These are phyloP conservation scores for Dioscorea dumetorum DNA, from an alignment of 106 monocot genomes.

Conservation along the genomic window DNA sequence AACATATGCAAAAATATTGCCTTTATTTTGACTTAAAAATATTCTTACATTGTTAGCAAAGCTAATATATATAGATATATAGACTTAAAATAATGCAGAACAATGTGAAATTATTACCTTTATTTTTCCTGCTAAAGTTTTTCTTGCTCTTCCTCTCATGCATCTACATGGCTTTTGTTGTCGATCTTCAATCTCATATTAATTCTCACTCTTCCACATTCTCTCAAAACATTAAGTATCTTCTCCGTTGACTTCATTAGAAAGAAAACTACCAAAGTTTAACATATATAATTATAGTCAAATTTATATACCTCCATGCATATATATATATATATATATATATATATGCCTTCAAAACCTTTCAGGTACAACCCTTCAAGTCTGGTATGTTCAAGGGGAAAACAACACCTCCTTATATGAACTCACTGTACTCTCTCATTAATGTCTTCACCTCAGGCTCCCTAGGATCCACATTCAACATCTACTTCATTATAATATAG, in stretches of 20 bases:
- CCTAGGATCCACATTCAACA: conserved; percentile 25
- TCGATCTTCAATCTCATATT: no score
- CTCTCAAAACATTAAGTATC: neutral
- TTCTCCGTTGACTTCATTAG: neutral
- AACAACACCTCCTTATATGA: conserved; percentile 21
- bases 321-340: neutral
- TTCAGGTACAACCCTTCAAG: conserved; percentile 25
- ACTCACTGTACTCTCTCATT: conserved; percentile 18
- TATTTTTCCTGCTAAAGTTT: no score
- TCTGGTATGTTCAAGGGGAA: conserved; percentile 27
- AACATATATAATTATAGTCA: neutral
- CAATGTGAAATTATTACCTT: no score
- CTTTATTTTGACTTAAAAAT: no score
- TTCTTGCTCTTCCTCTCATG: no score
- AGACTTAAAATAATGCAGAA: no score
- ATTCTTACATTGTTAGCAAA: no score
- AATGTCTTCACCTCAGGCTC: conserved; percentile 22
- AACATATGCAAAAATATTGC: no score
- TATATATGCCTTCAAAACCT: conserved; percentile 17
- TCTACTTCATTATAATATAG: conserved; percentile 27
- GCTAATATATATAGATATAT: no score
- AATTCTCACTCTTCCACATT: neutral
- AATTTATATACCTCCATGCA: no score
- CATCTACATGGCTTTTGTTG: no score
- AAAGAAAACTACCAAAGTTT: neutral